Percentiles rank a stretch among this genome's conserved stretches.
These are phyloP conservation scores for Solanum tarijense DNA, from an alignment of 257 asterid genomes.

Conservation along the genomic window DNA sequence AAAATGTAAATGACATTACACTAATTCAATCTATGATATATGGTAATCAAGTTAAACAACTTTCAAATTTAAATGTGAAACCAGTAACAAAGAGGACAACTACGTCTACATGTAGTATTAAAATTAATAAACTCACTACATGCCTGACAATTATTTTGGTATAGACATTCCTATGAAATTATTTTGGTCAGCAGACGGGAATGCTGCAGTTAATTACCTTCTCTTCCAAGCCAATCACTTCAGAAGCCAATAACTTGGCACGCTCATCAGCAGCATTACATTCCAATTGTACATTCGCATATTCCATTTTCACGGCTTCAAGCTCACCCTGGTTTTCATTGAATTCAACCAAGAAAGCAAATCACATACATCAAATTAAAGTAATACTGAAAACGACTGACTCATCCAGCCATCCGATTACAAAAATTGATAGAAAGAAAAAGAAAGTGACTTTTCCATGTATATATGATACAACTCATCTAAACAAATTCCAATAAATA, in stretches of 20 bases:
- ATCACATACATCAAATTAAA: background rate
- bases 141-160: background rate
- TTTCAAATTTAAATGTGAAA: background rate
- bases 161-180: background rate
- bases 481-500: background rate
- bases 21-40: background rate
- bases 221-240: conserved; percentile 95
- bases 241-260: conserved; percentile 85
- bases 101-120: background rate
- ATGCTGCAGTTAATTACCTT: conserved; percentile 40
- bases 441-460: background rate
- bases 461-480: background rate
- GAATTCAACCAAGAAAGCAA: background rate
- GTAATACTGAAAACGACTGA: background rate
- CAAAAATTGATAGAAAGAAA: background rate
- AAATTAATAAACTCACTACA: background rate
- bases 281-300: conserved; percentile 74
- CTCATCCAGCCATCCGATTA: background rate
- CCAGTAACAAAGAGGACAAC: background rate
- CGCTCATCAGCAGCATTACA: conserved; percentile 98
- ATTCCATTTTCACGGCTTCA: conserved; percentile 62
- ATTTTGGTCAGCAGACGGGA: background rate
- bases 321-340: conserved; percentile 60
- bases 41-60: background rate
- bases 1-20: background rate